Evolutionary conservation across 106 monocot species (phyloP).

Genomic region (Apostasia ramifera): DNA sequence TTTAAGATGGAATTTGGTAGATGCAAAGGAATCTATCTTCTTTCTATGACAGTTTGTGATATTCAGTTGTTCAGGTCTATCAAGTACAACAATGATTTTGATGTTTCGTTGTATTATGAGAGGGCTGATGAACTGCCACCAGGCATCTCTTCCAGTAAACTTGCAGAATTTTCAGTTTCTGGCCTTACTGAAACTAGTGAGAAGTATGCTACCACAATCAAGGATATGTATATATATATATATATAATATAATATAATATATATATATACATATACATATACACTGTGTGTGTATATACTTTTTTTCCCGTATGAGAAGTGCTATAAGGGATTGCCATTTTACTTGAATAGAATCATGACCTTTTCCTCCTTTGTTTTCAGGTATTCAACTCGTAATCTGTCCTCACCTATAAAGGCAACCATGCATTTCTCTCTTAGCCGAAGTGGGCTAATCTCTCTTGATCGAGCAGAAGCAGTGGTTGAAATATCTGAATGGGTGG

Average conservation of each 20-base stretch:
- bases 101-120: constrained; percentile 76
- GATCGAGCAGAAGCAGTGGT: constrained; percentile 96
- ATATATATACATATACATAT: not conserved
- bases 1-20: too few species aligned
- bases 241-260: not conserved
- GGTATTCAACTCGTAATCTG: constrained; percentile 75
- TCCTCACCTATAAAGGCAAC: constrained; percentile 95
- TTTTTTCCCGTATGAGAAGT: too few species aligned
- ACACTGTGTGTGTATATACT: not conserved
- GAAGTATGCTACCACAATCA: constrained; percentile 41
- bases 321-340: not conserved
- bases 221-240: not conserved
- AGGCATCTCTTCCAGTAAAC: constrained; percentile 48
- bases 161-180: constrained; percentile 69
- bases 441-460: constrained; percentile 83
- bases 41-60: not conserved
- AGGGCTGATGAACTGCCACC: constrained; percentile 51
- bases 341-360: not conserved
- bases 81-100: constrained; percentile 82
- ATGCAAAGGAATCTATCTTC: not conserved
- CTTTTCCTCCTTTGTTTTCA: constrained; percentile 17
- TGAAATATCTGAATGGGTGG: constrained; percentile 93
- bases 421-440: constrained; percentile 90
- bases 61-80: constrained; percentile 79
- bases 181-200: constrained; percentile 83